A percentile compares a stretch with the other conserved stretches of the same genome.
These are phyloP conservation scores for Phytophthora hybrid DNA, from an alignment of 352 stramenopile species.

Conservation along the genomic window DNA sequence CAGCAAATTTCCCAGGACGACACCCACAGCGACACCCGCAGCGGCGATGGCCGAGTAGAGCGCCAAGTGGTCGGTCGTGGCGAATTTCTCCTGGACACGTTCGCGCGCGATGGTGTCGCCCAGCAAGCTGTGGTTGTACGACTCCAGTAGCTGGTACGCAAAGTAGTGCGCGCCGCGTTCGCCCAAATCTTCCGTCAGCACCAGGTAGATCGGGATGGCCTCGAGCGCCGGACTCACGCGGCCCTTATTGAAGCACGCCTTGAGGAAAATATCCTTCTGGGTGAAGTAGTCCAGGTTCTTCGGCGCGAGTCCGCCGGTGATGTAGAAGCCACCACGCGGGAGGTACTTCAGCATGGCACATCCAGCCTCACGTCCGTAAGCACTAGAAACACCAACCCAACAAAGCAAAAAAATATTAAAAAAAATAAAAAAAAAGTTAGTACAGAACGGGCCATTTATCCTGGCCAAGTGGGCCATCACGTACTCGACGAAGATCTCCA, in stretches of 20 bases:
- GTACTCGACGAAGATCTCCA: slow-evolving; percentile 95
- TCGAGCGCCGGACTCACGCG: slow-evolving; percentile 83
- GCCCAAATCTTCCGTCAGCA: slow-evolving; percentile 92
- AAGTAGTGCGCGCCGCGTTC: slow-evolving; percentile 92
- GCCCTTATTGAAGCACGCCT: slow-evolving; percentile 90
- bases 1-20: slow-evolving; percentile 34
- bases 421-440: slow-evolving; percentile 17
- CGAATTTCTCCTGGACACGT: slow-evolving; percentile 45
- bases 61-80: slow-evolving; percentile 47
- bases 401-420: background rate
- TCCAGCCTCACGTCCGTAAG: slow-evolving; percentile 96
- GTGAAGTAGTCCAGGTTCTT: slow-evolving; percentile 97
- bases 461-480: slow-evolving; percentile 20
- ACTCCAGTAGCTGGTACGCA: slow-evolving; percentile 79
- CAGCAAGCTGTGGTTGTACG: slow-evolving; percentile 59
- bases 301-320: slow-evolving; percentile 96
- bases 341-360: slow-evolving; percentile 96
- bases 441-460: background rate
- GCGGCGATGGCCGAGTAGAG: slow-evolving; percentile 57
- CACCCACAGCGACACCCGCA: slow-evolving; percentile 42
- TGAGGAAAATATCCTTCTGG: slow-evolving; percentile 80
- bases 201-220: slow-evolving; percentile 87
- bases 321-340: slow-evolving; percentile 96
- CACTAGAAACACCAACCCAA: slow-evolving; percentile 38
- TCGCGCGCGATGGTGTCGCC: slow-evolving; percentile 42